Percentiles rank a stretch among this genome's conserved stretches.
Evolutionary conservation across 257 asterid genomes (phyloP).

Genomic region (Scutellaria barbata): DNA sequence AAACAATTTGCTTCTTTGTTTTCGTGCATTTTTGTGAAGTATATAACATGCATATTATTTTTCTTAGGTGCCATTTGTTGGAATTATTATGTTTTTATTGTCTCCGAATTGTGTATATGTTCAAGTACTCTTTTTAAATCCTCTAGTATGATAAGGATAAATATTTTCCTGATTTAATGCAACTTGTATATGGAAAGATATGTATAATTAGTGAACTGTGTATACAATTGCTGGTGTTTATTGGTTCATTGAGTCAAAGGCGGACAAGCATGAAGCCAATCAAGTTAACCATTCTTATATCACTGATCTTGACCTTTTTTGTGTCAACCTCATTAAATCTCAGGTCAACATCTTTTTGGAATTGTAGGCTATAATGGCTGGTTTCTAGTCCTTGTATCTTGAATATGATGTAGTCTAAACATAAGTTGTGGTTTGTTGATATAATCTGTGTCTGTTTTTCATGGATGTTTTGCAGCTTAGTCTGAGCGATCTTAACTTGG

Average conservation of each 20-base stretch:
- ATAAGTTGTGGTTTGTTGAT: background rate
- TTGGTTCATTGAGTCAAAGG: constrained; percentile 17
- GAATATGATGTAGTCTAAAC: background rate
- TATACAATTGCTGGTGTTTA: constrained; percentile 4
- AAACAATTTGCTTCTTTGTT: background rate
- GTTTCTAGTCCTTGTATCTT: background rate
- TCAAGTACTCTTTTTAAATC: background rate
- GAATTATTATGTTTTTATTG: background rate
- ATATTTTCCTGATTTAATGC: background rate
- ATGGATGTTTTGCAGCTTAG: constrained; percentile 67
- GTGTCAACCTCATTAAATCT: background rate
- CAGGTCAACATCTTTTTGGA: background rate
- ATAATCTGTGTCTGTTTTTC: constrained; percentile 28
- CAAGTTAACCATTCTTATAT: constrained; percentile 6
- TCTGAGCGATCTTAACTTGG: constrained; percentile 89
- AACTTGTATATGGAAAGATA: background rate
- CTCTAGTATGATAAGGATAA: background rate
- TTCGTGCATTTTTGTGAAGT: background rate
- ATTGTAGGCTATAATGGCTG: constrained; percentile 6
- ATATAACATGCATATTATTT: background rate
- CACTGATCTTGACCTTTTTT: constrained; percentile 11
- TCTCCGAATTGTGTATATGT: background rate
- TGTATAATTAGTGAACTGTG: background rate
- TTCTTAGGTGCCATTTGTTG: background rate
- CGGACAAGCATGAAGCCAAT: background rate